Conservation (phyloP, 495 filamentous ascomycete species). For the Pyrenopolyporus hunteri region DNA sequence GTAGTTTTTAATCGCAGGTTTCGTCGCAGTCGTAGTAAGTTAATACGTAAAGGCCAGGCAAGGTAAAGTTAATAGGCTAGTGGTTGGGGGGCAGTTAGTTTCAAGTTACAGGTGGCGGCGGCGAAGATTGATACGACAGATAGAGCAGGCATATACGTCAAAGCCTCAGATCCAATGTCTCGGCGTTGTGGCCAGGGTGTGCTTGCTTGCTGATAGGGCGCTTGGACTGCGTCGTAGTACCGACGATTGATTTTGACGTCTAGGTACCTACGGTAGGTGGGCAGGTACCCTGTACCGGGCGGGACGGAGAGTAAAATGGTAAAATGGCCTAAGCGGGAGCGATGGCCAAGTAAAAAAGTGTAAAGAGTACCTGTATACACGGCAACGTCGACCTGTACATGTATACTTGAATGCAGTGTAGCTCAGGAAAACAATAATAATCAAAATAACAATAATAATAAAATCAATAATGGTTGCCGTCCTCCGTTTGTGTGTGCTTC, state of each 20-base stretch:
- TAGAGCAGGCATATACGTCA: constrained; percentile 32
- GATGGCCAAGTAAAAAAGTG: no score
- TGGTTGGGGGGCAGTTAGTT: constrained; percentile 10
- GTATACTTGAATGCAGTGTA: neutral
- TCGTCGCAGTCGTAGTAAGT: no score
- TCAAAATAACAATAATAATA: neutral
- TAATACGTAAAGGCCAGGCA: neutral
- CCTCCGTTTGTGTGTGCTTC: constrained; percentile 12
- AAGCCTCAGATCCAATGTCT: constrained; percentile 30
- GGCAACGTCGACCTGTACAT: no score
- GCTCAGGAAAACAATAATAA: constrained; percentile 3
- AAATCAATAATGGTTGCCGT: constrained; percentile 1
- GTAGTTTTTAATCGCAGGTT: no score
- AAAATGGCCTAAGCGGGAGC: no score
- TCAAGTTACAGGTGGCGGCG: constrained; percentile 33
- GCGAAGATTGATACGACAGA: constrained; percentile 32
- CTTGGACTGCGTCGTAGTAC: constrained; percentile 13
- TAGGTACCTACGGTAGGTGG: no score
- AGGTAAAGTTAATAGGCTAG: neutral
- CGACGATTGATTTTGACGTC: neutral
- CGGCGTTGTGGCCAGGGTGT: constrained; percentile 19
- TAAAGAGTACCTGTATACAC: no score
- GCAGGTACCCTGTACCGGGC: no score
- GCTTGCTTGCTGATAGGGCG: constrained; percentile 25
- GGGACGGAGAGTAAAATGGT: no score